These are phyloP conservation scores for Trifolium fragiferum DNA, from an alignment of 306 rosid species.

Conservation along the genomic window DNA sequence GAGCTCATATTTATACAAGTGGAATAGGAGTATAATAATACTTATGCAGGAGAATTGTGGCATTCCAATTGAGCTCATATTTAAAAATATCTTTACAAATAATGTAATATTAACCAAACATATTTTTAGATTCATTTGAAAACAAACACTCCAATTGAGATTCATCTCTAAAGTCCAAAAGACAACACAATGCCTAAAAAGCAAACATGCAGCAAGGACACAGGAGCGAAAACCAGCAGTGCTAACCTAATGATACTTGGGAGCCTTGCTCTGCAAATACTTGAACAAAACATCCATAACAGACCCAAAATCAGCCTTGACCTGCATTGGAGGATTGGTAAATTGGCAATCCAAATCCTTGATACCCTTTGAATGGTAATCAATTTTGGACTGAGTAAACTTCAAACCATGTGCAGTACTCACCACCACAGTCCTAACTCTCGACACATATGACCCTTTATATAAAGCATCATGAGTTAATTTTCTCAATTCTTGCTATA, in stretches of 20 bases:
- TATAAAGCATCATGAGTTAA: too few species aligned
- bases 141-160: not conserved
- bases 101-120: not conserved
- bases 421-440: conserved; percentile 82
- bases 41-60: not conserved
- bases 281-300: conserved; percentile 91
- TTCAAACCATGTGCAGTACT: conserved; percentile 37
- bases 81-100: not conserved
- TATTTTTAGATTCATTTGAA: not conserved
- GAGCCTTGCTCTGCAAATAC: conserved; percentile 77
- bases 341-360: conserved; percentile 76
- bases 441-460: too few species aligned
- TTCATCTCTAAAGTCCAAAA: not conserved
- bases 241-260: conserved; percentile 50
- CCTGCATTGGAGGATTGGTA: conserved; percentile 79
- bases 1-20: conserved; percentile 28
- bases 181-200: conserved; percentile 32
- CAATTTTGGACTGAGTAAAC: conserved; percentile 62
- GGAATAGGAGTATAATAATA: too few species aligned
- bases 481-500: too few species aligned
- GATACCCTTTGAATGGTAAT: conserved; percentile 76
- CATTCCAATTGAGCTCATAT: not conserved
- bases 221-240: conserved; percentile 37
- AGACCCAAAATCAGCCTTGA: conserved; percentile 81
- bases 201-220: conserved; percentile 16